Percentiles rank a stretch among this genome's conserved stretches.
Conservation (phyloP, 106 monocot species). For the Dendrobium nobile region DNA sequence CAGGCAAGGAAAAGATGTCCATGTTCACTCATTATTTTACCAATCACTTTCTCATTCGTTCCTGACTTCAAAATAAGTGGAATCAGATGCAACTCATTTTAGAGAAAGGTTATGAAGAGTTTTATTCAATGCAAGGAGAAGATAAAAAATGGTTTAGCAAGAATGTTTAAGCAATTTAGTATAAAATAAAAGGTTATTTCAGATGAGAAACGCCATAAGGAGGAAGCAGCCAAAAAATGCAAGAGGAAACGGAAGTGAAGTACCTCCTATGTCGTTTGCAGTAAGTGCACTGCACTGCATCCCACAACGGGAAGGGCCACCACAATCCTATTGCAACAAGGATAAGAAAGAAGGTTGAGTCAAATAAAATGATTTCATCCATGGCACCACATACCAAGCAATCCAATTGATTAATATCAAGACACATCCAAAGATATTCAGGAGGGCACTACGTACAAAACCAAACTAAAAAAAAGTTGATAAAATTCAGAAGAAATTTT, state of each 20-base stretch:
- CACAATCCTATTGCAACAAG: conserved; percentile 3
- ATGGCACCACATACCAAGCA: neutral
- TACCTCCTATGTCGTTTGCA: conserved; percentile 9
- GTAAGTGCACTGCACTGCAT: conserved; percentile 9
- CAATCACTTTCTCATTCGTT: neutral
- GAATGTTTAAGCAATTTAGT: neutral
- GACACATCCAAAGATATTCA: neutral
- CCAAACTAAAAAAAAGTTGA: neutral
- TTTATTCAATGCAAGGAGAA: neutral
- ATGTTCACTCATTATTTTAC: neutral
- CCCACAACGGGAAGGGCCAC: conserved; percentile 8
- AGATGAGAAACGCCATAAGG: neutral
- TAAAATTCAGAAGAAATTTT: neutral
- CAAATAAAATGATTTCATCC: neutral
- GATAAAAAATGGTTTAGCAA: neutral
- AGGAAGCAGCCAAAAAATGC: neutral
- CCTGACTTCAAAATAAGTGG: neutral
- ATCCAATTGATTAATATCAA: neutral
- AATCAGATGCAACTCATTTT: neutral
- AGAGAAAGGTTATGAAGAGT: neutral
- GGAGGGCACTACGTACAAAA: neutral
- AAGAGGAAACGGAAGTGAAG: neutral
- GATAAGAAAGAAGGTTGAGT: neutral
- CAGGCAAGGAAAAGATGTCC: neutral
- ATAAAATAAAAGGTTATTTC: neutral